Percentiles rank a stretch among this genome's conserved stretches.
Conservation (phyloP, 2,329 filamentous ascomycete genomes). For the Pestalotiopsis sp. region DNA sequence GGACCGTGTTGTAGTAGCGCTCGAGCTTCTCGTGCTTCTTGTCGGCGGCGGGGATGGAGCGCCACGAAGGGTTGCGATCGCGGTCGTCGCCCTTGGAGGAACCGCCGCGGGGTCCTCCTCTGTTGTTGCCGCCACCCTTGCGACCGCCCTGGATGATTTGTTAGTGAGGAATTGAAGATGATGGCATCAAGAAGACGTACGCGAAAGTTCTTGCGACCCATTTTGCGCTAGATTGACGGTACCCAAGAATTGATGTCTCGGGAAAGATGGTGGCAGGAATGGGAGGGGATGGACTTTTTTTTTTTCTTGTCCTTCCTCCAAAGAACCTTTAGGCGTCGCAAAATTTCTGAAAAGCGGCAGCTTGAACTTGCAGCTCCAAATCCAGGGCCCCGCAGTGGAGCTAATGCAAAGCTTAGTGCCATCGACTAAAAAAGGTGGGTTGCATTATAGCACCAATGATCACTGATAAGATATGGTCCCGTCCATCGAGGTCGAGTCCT, state of each 20-base stretch:
- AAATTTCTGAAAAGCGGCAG: background rate
- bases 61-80: slow-evolving; percentile 39
- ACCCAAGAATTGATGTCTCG: background rate
- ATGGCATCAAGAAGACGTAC: slow-evolving; percentile 17
- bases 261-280: background rate
- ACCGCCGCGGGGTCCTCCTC: slow-evolving; percentile 27
- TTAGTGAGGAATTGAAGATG: background rate
- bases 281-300: background rate
- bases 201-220: slow-evolving; percentile 29
- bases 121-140: slow-evolving; percentile 27
- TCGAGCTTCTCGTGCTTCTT: slow-evolving; percentile 86
- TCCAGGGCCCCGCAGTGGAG: background rate
- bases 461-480: background rate
- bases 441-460: background rate
- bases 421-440: background rate
- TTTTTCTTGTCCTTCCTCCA: background rate
- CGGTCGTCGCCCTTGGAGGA: slow-evolving; percentile 42
- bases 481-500: too few relatives aligned
- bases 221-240: slow-evolving; percentile 9
- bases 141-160: slow-evolving; percentile 26
- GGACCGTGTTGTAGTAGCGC: slow-evolving; percentile 78
- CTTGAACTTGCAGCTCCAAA: background rate
- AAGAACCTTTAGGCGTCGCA: background rate
- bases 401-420: background rate
- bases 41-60: slow-evolving; percentile 59